Evolutionary conservation across 78 protist species (phyloP).

Genomic region (Creolimax fragrantissima): DNA sequence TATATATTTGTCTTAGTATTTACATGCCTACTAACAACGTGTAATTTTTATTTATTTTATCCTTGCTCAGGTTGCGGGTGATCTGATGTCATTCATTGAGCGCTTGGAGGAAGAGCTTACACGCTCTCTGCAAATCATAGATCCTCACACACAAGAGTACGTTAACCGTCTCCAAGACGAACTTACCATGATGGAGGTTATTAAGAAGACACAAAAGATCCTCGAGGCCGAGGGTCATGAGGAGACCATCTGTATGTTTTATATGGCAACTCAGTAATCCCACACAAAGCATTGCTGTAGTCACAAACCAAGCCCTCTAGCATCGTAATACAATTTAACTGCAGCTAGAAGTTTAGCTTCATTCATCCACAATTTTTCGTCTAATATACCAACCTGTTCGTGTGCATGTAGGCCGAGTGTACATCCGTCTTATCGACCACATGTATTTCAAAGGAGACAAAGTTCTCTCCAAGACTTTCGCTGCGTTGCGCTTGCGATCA

Average conservation of each 20-base stretch:
- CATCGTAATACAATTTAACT: no score
- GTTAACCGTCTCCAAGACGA: constrained; percentile 14
- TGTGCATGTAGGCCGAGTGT: not conserved
- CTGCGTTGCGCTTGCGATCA: not conserved
- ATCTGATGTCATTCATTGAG: constrained; percentile 47
- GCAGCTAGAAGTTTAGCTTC: no score
- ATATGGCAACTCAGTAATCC: no score
- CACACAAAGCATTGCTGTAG: no score
- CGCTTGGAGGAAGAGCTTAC: constrained; percentile 73
- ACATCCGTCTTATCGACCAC: constrained; percentile 10
- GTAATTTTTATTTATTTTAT: not conserved
- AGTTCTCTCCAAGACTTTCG: not conserved
- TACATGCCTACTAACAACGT: not conserved
- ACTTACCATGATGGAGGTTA: not conserved
- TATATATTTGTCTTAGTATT: not conserved
- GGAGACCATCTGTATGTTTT: not conserved
- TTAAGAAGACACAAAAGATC: constrained; percentile 33
- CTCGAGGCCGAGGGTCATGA: not conserved
- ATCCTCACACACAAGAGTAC: constrained; percentile 72
- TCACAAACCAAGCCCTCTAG: no score
- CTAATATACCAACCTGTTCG: no score
- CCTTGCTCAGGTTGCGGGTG: constrained; percentile 20
- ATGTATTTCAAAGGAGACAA: not conserved
- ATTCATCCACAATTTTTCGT: no score
- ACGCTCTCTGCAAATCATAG: constrained; percentile 53